Evolutionary conservation across 2,329 filamentous ascomycete genomes (phyloP).

Genomic region (Westerdykella ornata): DNA sequence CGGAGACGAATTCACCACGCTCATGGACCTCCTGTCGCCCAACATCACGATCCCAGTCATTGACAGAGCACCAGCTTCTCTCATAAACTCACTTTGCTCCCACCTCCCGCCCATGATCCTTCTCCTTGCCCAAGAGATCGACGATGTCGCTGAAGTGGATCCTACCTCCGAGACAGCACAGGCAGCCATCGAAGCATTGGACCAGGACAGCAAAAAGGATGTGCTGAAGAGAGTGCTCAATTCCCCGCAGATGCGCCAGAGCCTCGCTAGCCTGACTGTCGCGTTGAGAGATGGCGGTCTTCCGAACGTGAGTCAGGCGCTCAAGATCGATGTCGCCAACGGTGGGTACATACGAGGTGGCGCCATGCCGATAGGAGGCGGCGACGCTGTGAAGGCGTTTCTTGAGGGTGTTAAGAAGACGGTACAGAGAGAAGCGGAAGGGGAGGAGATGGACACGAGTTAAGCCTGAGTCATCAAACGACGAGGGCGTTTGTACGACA

Average conservation of each 20-base stretch:
- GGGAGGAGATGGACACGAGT: constrained; percentile 31
- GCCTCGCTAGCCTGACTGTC: constrained; percentile 74
- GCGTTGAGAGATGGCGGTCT: constrained; percentile 85
- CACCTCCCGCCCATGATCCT: constrained; percentile 75
- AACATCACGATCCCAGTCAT: constrained; percentile 72
- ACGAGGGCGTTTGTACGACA: no score
- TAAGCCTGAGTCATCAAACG: constrained; percentile 4
- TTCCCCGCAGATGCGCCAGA: constrained; percentile 87
- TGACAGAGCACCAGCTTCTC: constrained; percentile 56
- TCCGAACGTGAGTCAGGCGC: constrained; percentile 79
- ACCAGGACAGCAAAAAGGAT: constrained; percentile 67
- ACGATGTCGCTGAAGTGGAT: constrained; percentile 57
- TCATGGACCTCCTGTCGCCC: constrained; percentile 77
- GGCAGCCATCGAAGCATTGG: constrained; percentile 67
- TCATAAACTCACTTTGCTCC: constrained; percentile 67
- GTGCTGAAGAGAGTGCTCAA: constrained; percentile 75
- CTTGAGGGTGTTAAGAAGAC: constrained; percentile 79
- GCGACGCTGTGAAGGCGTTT: constrained; percentile 85
- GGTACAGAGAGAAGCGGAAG: constrained; percentile 49
- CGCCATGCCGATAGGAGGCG: constrained; percentile 77
- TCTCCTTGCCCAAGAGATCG: constrained; percentile 63
- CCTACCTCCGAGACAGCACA: constrained; percentile 62
- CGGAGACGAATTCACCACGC: constrained; percentile 67
- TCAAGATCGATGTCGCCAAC: constrained; percentile 73
- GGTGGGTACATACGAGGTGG: constrained; percentile 74